Evolutionary conservation across 768 basidiomycete species (phyloP).

Genomic region (Dacryopinax spathularia): DNA sequence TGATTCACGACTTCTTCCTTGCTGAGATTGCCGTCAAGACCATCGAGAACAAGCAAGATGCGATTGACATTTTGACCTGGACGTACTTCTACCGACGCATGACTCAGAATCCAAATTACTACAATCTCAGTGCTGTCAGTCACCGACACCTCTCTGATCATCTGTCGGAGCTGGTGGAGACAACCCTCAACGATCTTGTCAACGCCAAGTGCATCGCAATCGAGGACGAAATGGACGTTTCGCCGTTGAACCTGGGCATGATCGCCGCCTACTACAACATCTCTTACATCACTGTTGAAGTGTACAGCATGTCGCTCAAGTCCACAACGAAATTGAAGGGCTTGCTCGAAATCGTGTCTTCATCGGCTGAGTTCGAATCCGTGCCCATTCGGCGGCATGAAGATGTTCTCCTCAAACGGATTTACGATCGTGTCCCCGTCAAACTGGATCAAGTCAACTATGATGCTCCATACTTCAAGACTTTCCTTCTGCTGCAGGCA

Average conservation of each 20-base stretch:
- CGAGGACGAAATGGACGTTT: constrained; percentile 87
- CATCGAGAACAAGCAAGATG: constrained; percentile 98
- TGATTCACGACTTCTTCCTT: constrained; percentile 92
- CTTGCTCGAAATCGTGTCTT: constrained; percentile 88
- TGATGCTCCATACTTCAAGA: constrained; percentile 95
- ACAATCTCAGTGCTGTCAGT: constrained; percentile 86
- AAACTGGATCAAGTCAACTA: constrained; percentile 78
- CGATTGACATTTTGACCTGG: constrained; percentile 97
- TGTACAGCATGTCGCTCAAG: constrained; percentile 87
- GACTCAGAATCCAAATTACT: constrained; percentile 94
- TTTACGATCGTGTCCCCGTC: constrained; percentile 94
- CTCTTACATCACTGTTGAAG: constrained; percentile 91
- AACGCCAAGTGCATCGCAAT: constrained; percentile 91
- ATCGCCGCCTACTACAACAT: constrained; percentile 96
- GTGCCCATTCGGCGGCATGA: constrained; percentile 94
- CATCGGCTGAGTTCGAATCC: constrained; percentile 88
- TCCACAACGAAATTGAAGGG: constrained; percentile 96
- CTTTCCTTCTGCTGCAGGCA: constrained; percentile 88
- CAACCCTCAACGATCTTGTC: constrained; percentile 76
- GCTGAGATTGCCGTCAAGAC: constrained; percentile 98
- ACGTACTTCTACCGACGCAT: constrained; percentile 95
- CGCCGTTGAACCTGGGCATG: constrained; percentile 91
- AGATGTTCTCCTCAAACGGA: constrained; percentile 64
- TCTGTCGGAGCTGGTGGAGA: constrained; percentile 90
- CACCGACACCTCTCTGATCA: constrained; percentile 94